A percentile compares a stretch with the other conserved stretches of the same genome.
Evolutionary conservation across 1,139 yeast species (phyloP).

Genomic region (Saccharomyces uvarum): DNA sequence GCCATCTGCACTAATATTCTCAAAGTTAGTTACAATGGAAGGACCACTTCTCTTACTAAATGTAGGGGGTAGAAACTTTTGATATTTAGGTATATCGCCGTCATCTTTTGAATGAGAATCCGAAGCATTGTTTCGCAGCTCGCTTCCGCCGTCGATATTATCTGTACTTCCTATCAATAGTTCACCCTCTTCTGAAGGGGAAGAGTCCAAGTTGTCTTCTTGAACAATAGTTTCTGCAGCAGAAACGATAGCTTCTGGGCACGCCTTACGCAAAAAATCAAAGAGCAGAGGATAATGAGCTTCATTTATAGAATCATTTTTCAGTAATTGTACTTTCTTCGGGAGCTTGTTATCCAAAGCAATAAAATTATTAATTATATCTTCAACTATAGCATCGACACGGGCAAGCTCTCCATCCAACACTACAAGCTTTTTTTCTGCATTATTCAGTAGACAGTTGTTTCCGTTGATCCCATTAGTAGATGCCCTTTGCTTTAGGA

Average conservation of each 20-base stretch:
- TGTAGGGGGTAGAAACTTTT: constrained; percentile 1
- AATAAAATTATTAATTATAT: background rate
- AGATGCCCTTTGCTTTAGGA: constrained; percentile 10
- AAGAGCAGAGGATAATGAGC: constrained; percentile 25
- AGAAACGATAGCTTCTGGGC: constrained; percentile 4
- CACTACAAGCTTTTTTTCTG: constrained; percentile 1
- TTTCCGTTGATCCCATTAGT: constrained; percentile 6
- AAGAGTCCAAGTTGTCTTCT: background rate
- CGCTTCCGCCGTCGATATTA: background rate
- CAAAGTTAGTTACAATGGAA: background rate
- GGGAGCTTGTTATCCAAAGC: constrained; percentile 14
- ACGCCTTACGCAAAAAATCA: constrained; percentile 12
- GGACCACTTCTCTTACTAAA: background rate
- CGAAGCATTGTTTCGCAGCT: background rate
- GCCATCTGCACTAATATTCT: background rate
- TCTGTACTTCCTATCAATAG: background rate
- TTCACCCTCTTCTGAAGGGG: background rate
- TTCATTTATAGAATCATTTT: constrained; percentile 16
- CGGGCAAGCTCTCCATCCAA: constrained; percentile 2
- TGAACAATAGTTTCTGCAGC: background rate
- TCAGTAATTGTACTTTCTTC: constrained; percentile 12
- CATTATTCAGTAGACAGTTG: constrained; percentile 4
- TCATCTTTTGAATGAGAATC: background rate
- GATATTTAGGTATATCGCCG: background rate
- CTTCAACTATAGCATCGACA: constrained; percentile 1